Base-by-base conservation (phyloP, 2,329 filamentous ascomycete genomes). In the Dothideomycetes sp. region DNA sequence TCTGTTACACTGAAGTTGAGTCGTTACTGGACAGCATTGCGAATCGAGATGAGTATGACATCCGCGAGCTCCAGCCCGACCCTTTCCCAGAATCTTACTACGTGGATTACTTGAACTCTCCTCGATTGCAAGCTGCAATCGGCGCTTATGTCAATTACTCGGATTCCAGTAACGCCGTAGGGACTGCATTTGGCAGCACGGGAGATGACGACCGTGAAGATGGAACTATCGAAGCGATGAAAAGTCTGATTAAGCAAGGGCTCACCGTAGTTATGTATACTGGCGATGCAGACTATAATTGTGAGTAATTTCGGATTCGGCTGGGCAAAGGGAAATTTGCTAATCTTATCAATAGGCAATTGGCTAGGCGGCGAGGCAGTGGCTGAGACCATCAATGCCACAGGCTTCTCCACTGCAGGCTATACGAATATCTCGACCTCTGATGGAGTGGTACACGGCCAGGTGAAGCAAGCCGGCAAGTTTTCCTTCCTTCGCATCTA, bases 101-200 rank as follows among this genome's bases (percentile, higher is more conserved):
- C 47, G 54, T 59, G 10, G 59, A 66, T n/a, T 81, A 77, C 51
- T 64, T 81, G 22, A 79, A 80, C 55, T 64, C 62, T 2, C 59
- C 67, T 0, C 52, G 60, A 9, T 66, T 78, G 1, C 73, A 73
- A 47, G 50, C 59, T n/a, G 75, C 74, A 0, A 69, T 81, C 40
- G 76, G 76, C 8, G 75, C 72, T 0, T 73, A 59, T 48, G 66
- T 68, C 40, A 81, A 79, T 53, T 81, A 70, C 58, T 70, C 70
- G 3, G 54, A 56, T 3, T 58, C 54, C 3, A 68, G 63, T 43
- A 63, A 52, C 42, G 58, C 65, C 0, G 68, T 73, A 2, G 51
- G 52, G 30, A 47, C 43, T 4, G 65, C 66, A 1, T 74, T 74
- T 49, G 53, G 50, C 1, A 57, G 48, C 9, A 72, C 69, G 0